These are phyloP conservation scores for Fusarium cicatricum DNA, from an alignment of 2,329 filamentous ascomycete genomes.

Conservation along the genomic window DNA sequence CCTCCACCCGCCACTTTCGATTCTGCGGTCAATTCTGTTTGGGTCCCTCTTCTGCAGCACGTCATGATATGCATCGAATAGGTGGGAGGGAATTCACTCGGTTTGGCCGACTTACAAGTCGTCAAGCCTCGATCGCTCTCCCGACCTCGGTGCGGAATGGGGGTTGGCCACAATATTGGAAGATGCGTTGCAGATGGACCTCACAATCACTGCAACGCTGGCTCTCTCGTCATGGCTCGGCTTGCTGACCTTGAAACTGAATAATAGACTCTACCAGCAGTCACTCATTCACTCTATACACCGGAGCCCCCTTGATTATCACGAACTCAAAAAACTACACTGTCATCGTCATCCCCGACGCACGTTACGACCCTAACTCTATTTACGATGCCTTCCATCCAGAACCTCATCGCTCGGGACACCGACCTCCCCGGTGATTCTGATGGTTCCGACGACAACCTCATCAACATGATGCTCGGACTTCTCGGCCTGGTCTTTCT, in stretches of 20 bases:
- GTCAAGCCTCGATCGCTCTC: conserved; percentile 8
- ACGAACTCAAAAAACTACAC: conserved; percentile 25
- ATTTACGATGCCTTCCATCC: conserved; percentile 39
- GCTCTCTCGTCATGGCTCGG: neutral
- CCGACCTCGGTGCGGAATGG: conserved; percentile 36
- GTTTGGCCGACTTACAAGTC: conserved; percentile 20
- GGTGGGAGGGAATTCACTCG: conserved; percentile 22
- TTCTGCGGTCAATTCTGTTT: conserved; percentile 21
- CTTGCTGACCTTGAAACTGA: conserved; percentile 32
- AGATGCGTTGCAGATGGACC: conserved; percentile 24
- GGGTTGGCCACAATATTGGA: conserved; percentile 30
- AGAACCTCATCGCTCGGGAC: conserved; percentile 35
- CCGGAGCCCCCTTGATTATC: conserved; percentile 30
- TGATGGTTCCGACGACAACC: conserved; percentile 61
- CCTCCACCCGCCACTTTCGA: conserved; percentile 33
- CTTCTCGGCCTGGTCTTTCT: conserved; percentile 82
- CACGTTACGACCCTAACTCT: conserved; percentile 24
- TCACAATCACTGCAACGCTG: conserved; percentile 11
- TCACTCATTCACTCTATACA: conserved; percentile 33
- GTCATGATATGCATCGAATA: conserved; percentile 37
- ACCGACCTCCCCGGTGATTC: conserved; percentile 45
- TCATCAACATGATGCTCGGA: conserved; percentile 80
- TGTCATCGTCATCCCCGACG: conserved; percentile 15
- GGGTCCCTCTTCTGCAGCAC: conserved; percentile 25
- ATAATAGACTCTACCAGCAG: conserved; percentile 30